A percentile compares a stretch with the other conserved stretches of the same genome.
Conservation (phyloP, 352 stramenopile species). For the Pythium dissimile region DNA sequence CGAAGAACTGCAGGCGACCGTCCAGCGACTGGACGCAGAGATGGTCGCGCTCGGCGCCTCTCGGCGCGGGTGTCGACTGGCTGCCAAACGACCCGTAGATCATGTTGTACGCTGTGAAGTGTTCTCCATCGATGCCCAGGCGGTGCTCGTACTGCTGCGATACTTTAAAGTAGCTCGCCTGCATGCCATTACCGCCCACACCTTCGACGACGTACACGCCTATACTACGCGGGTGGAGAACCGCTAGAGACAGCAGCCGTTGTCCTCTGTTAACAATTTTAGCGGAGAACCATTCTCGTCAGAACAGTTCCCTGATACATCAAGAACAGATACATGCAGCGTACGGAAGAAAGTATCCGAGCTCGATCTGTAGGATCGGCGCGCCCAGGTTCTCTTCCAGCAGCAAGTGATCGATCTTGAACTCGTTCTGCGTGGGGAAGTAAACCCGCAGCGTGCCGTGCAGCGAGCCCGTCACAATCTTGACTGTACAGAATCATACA, state of each 20-base stretch:
- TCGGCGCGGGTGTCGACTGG: not conserved
- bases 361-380: constrained; percentile 83
- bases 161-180: constrained; percentile 82
- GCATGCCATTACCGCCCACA: constrained; percentile 67
- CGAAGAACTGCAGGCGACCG: constrained; percentile 89
- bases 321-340: constrained; percentile 10
- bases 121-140: constrained; percentile 83
- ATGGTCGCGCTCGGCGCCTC: constrained; percentile 53
- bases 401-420: constrained; percentile 87
- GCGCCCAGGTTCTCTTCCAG: constrained; percentile 83
- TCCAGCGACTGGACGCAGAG: constrained; percentile 91
- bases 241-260: constrained; percentile 60
- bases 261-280: constrained; percentile 37
- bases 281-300: not conserved
- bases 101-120: constrained; percentile 92
- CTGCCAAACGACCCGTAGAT: constrained; percentile 75
- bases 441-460: constrained; percentile 86
- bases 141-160: constrained; percentile 82
- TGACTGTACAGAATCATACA: constrained; percentile 30
- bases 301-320: not conserved
- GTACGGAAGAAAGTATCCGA: constrained; percentile 84
- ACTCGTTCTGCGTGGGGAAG: constrained; percentile 71
- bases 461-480: constrained; percentile 89
- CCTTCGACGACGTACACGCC: constrained; percentile 80
- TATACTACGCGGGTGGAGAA: constrained; percentile 83